Base-by-base conservation (phyloP, 2,329 filamentous ascomycete species). In the Pseudonectria buxi region DNA sequence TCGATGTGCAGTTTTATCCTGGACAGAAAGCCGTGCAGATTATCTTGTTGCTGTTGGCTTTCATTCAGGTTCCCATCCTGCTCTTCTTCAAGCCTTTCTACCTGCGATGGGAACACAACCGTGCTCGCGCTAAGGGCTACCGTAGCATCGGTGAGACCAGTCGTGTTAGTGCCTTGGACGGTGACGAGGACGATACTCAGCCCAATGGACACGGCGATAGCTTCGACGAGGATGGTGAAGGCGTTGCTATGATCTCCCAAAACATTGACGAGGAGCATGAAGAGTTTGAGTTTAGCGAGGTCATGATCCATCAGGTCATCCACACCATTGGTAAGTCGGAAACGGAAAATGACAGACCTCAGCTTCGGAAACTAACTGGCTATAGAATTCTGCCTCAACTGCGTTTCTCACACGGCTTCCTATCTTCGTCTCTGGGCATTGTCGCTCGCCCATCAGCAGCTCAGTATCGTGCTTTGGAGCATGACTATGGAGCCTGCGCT, bases 281-380 rank as follows among this genome's bases (percentile, higher is more conserved):
- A 55, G 92, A 98, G 58, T 98, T 98, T 60, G 92, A 98, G 53
- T 98, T 98, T 60, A 78, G 83, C 41, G 92, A 98, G 62, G 77
- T 88, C 45, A 95, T 98, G 88, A 98, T 98, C 57, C 92, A 98
- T 66, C 92, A 98, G 63, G 79, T 95, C 59, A 98, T 98, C 56
- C 94, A 96, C 69, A 96, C 90, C 13, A 96, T 96, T 55, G 88
- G 86, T 90, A 79, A 64, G 82, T 65, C 49, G 14, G 9, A 22
- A 5, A 22, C 18, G 18, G 6, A 13, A 11, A 22, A 26, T 30
- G 6, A 12, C 32, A 15, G 3, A n/a, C n/a, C n/a, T n/a, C n/a
- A 40, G 13, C 26, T 25, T 24, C 18, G 9, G 4, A 4, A 6
- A 25, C 58, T 68, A 57, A 68, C 43, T 24, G 11, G 16, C 7